A percentile compares a stretch with the other conserved stretches of the same genome.
Conservation (phyloP, 1,139 yeast genomes). For the Protomyces lactucae-debilis region DNA sequence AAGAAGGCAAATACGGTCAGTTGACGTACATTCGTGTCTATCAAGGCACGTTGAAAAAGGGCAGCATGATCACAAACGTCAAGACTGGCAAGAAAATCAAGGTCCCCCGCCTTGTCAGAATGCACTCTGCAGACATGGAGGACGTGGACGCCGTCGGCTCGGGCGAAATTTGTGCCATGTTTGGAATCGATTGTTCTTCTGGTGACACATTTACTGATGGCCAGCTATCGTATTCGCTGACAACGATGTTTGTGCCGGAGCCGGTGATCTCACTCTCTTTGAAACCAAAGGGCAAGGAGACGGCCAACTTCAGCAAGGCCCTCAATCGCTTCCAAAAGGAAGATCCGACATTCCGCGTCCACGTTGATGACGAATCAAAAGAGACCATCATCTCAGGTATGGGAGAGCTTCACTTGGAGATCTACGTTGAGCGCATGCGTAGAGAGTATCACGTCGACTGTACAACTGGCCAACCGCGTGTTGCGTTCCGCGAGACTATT, state of each 20-base stretch:
- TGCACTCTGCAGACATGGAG: conserved; percentile 83
- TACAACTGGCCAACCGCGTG: conserved; percentile 95
- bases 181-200: conserved; percentile 98
- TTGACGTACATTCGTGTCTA: conserved; percentile 92
- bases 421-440: conserved; percentile 94
- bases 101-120: conserved; percentile 91
- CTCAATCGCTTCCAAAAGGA: conserved; percentile 96
- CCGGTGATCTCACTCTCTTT: conserved; percentile 93
- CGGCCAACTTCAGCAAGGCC: conserved; percentile 89
- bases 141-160: conserved; percentile 94
- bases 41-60: conserved; percentile 91
- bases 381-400: conserved; percentile 96
- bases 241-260: conserved; percentile 97
- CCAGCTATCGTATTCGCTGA: conserved; percentile 74
- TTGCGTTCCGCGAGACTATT: conserved; percentile 93
- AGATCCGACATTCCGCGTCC: conserved; percentile 96
- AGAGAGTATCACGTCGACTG: conserved; percentile 97
- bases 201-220: conserved; percentile 97
- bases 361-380: conserved; percentile 83
- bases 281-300: conserved; percentile 82
- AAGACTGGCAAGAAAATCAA: conserved; percentile 91
- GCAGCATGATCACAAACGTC: conserved; percentile 79
- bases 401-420: conserved; percentile 97
- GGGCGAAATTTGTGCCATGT: conserved; percentile 98
- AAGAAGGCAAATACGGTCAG: conserved; percentile 97